Base-by-base conservation (phyloP, 1,284 basidiomycete genomes). In the Fomitopsis pinicola region DNA sequence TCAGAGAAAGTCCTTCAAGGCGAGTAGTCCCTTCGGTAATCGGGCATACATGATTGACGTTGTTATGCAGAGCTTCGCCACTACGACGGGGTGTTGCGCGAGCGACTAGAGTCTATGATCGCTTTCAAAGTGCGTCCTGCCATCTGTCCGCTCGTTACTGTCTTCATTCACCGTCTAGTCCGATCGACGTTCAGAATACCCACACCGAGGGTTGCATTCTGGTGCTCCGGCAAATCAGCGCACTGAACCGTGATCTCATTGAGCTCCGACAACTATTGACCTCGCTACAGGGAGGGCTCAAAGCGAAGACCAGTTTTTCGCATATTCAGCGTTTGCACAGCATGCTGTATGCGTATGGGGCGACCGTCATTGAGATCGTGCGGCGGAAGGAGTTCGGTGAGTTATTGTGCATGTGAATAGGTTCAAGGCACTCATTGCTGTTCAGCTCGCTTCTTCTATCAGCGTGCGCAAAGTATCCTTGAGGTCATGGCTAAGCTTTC, bases 311-410 rank as follows among this genome's bases (percentile, higher is more conserved):
- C 52, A 92, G 91, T 57, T 98, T 98, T 74, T 84, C 90, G 22
- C 95, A 98, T 72, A 89, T 98, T 14, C 86, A 91, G 59, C 83
- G 96, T 14, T 78, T 98, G 42, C 94, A 97, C 70, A 88, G 85
- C 60, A 92, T 98, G 84, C 76, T 97, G 0, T 95, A 94, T 70
- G 94, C 94, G 0, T 99, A 99, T 73, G 92, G 94, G 0, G 92
- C 94, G 1, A 95, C 95, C 0, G 83, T 98, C 1, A 83, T 97
- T 12, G 97, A 99, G 75, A 87, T 97, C 42, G 91, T 97, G 0
- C 81, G 96, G 59, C 79, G 97, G 59, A 91, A 92, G 64, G 94
- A 97, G 72, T 98, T 97, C 73, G 82, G 90, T 86, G 64, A 76
- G 82, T 73, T 59, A 8, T 15, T 22, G 22, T 19, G 42, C 42